A percentile compares a stretch with the other conserved stretches of the same genome.
Conservation (phyloP, 2,329 filamentous ascomycete species). For the Alternaria gaisen region DNA sequence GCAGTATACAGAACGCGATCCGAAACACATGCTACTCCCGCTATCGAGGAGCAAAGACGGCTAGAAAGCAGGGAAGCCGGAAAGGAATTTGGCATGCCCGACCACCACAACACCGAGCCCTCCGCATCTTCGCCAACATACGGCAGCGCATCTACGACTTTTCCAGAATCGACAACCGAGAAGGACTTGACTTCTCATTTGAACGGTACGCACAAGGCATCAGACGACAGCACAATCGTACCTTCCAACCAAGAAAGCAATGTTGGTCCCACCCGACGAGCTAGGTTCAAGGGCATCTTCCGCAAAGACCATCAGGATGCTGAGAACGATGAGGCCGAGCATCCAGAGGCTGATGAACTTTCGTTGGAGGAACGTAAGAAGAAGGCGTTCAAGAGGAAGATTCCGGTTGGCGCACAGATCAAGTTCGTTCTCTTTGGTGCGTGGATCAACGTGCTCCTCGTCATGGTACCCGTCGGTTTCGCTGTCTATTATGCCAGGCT, state of each 20-base stretch:
- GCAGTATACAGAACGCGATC: slow-evolving; percentile 31
- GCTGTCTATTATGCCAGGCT: slow-evolving; percentile 70
- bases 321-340: slow-evolving; percentile 25
- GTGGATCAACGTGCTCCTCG: slow-evolving; percentile 84
- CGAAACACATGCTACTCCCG: slow-evolving; percentile 32
- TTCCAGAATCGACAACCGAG: slow-evolving; percentile 18
- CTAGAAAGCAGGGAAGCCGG: slow-evolving; percentile 35
- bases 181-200: slow-evolving; percentile 16
- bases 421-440: slow-evolving; percentile 80
- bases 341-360: slow-evolving; percentile 35
- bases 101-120: slow-evolving; percentile 44
- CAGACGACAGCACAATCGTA: slow-evolving; percentile 35
- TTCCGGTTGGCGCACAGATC: slow-evolving; percentile 62
- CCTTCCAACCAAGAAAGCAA: slow-evolving; percentile 19
- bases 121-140: slow-evolving; percentile 31
- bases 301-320: slow-evolving; percentile 35
- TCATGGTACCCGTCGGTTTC: slow-evolving; percentile 81
- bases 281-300: slow-evolving; percentile 46
- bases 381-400: slow-evolving; percentile 44
- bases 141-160: slow-evolving; percentile 15
- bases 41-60: slow-evolving; percentile 38
- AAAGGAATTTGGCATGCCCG: slow-evolving; percentile 41
- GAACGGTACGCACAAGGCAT: slow-evolving; percentile 28
- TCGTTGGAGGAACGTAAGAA: slow-evolving; percentile 44
- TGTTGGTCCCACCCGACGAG: slow-evolving; percentile 31